A percentile compares a stretch with the other conserved stretches of the same genome.
These are phyloP conservation scores for Lipomyces lipofer DNA, from an alignment of 805 yeast genomes.

Conservation along the genomic window DNA sequence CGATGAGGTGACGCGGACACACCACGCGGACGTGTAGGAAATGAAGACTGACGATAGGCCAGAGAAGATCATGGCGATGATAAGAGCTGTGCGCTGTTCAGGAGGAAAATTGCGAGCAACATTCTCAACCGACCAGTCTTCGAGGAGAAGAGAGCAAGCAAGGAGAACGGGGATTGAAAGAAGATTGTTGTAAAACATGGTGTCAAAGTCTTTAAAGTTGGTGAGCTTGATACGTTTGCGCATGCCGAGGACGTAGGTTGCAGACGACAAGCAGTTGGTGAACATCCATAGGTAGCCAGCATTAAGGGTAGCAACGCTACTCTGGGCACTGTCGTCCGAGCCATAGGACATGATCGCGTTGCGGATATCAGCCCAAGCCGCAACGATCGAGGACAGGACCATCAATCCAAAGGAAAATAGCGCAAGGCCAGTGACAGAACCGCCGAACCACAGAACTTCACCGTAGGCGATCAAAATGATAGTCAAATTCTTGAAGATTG, in stretches of 20 bases:
- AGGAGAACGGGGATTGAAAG: conserved; percentile 88
- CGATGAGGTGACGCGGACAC: conserved; percentile 97
- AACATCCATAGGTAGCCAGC: conserved; percentile 97
- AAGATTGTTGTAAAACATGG: conserved; percentile 97
- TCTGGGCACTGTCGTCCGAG: conserved; percentile 37
- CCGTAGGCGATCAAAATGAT: conserved; percentile 97
- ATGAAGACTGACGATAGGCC: conserved; percentile 96
- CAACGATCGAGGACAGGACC: conserved; percentile 95
- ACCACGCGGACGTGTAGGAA: conserved; percentile 99
- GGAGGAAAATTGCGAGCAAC: conserved; percentile 75
- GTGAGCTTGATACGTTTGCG: conserved; percentile 97
- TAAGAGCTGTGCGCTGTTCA: conserved; percentile 63
- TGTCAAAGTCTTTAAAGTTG: conserved; percentile 64
- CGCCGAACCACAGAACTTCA: conserved; percentile 97
- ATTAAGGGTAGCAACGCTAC: conserved; percentile 43
- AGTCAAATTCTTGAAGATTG: conserved; percentile 96
- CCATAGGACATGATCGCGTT: conserved; percentile 46
- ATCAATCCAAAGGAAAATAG: conserved; percentile 83
- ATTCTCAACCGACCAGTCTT: conserved; percentile 91
- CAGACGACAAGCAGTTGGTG: conserved; percentile 89
- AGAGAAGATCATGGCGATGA: conserved; percentile 82
- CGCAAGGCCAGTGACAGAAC: conserved; percentile 85
- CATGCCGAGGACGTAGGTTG: conserved; percentile 90
- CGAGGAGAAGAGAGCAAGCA: conserved; percentile 70
- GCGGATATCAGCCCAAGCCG: conserved; percentile 79